Evolutionary conservation across 306 rosid genomes (phyloP).

Genomic region (Rubus parviflorus): DNA sequence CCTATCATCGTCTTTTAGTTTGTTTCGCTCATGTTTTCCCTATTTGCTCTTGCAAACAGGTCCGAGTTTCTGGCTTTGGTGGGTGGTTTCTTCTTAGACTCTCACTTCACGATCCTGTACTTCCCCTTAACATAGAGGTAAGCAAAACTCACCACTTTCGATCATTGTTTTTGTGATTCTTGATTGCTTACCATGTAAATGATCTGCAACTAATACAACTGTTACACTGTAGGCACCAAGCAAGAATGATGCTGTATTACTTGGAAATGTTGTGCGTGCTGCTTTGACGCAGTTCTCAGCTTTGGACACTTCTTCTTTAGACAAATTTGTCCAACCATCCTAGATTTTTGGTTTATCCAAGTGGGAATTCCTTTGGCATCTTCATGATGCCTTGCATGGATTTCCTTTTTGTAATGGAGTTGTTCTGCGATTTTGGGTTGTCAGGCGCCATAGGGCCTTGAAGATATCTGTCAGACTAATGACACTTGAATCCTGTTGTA

Average conservation of each 20-base stretch:
- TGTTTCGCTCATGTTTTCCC: conserved; percentile 28
- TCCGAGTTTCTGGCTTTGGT: conserved; percentile 82
- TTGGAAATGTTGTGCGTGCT: conserved; percentile 63
- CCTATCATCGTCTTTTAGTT: conserved; percentile 10
- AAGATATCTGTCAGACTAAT: conserved; percentile 10
- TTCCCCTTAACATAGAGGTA: conserved; percentile 98
- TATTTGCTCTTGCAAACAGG: conserved; percentile 45
- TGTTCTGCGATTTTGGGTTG: conserved; percentile 23
- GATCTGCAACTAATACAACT: conserved; percentile 24
- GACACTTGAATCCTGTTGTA: not conserved
- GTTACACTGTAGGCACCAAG: conserved; percentile 59
- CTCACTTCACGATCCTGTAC: conserved; percentile 96
- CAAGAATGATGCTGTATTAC: conserved; percentile 63
- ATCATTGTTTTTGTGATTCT: not conserved
- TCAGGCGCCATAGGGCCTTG: conserved; percentile 12
- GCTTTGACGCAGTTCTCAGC: conserved; percentile 68
- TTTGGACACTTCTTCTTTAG: conserved; percentile 73
- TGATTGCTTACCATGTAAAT: not conserved
- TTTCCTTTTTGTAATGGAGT: not conserved
- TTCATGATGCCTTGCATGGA: not conserved
- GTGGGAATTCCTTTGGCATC: conserved; percentile 25
- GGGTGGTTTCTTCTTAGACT: conserved; percentile 97
- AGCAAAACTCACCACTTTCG: not conserved
- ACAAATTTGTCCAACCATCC: conserved; percentile 61
- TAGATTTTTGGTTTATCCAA: conserved; percentile 12